A percentile compares a stretch with the other conserved stretches of the same genome.
Evolutionary conservation across 2,329 filamentous ascomycete species (phyloP).

Genomic region (Venturia effusa): DNA sequence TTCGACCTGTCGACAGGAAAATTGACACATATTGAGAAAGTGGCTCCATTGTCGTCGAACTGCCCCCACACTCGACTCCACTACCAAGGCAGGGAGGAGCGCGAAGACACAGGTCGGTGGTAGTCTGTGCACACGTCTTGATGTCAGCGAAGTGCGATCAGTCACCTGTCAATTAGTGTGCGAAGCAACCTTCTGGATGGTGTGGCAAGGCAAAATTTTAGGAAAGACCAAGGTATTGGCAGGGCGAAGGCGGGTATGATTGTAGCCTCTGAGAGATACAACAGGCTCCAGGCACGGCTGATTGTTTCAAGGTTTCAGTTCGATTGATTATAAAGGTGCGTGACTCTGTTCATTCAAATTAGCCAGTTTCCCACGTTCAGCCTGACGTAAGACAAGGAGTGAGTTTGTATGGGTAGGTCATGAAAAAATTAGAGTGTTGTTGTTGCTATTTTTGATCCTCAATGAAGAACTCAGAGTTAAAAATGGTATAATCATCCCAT

Average conservation of each 20-base stretch:
- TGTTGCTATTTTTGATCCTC: slow-evolving; percentile 52
- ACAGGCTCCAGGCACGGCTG: too few relatives aligned
- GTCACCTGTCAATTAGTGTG: background rate
- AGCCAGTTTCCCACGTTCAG: background rate
- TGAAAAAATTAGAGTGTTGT: slow-evolving; percentile 65
- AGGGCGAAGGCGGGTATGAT: background rate
- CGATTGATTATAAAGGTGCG: background rate
- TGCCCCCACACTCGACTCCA: background rate
- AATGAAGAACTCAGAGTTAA: slow-evolving; percentile 52
- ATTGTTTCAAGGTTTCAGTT: too few relatives aligned
- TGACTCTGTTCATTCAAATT: background rate
- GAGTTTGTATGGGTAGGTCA: slow-evolving; percentile 29
- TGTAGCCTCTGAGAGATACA: too few relatives aligned
- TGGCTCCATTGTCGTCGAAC: slow-evolving; percentile 1
- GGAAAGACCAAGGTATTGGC: background rate
- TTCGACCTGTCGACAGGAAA: slow-evolving; percentile 1
- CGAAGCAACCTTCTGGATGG: background rate
- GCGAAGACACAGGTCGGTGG: background rate
- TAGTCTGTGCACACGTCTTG: background rate
- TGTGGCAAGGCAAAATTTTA: background rate
- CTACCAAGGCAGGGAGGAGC: background rate
- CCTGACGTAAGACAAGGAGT: background rate
- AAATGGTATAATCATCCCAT: slow-evolving; percentile 51
- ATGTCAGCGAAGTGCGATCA: background rate
- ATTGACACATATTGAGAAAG: background rate